phyloP scores from a whole-genome alignment of 495 filamentous ascomycete species.

The Talaromyces trachyspermus region DNA sequence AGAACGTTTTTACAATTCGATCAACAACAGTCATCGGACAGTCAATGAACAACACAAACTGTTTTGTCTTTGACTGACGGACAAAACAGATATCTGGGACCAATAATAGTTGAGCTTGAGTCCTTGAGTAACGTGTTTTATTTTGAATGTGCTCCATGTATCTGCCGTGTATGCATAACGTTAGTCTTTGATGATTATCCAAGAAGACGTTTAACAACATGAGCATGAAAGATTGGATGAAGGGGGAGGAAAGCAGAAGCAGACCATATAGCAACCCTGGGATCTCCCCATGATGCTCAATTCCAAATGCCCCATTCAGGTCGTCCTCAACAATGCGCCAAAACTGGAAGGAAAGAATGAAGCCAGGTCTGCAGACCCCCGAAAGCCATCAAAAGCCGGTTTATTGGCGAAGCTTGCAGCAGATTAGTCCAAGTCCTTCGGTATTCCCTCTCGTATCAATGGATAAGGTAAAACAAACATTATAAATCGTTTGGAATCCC shows the following conservation, averaged over 20 bases:
- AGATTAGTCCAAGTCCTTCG: too few relatives aligned
- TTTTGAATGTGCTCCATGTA: conserved; percentile 14
- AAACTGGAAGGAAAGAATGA: conserved; percentile 10
- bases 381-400: background rate
- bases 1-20: background rate
- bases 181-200: background rate
- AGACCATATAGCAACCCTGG: background rate
- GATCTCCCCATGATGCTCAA: background rate
- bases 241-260: background rate
- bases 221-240: too few relatives aligned
- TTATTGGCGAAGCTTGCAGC: background rate
- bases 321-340: conserved; percentile 38
- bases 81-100: conserved; percentile 10
- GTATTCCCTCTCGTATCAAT: too few relatives aligned
- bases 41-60: conserved; percentile 7
- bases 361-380: background rate
- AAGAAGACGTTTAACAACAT: too few relatives aligned
- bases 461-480: too few relatives aligned
- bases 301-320: conserved; percentile 15
- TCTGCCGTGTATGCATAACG: background rate
- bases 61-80: background rate
- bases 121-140: conserved; percentile 7
- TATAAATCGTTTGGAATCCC: too few relatives aligned
- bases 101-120: conserved; percentile 4
- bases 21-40: conserved; percentile 1